Evolutionary conservation across 2,329 filamentous ascomycete genomes (phyloP), one percentile per base, ranked within the genome.

Genomic region (Cladosporium austrohemisphaericum): DNA sequence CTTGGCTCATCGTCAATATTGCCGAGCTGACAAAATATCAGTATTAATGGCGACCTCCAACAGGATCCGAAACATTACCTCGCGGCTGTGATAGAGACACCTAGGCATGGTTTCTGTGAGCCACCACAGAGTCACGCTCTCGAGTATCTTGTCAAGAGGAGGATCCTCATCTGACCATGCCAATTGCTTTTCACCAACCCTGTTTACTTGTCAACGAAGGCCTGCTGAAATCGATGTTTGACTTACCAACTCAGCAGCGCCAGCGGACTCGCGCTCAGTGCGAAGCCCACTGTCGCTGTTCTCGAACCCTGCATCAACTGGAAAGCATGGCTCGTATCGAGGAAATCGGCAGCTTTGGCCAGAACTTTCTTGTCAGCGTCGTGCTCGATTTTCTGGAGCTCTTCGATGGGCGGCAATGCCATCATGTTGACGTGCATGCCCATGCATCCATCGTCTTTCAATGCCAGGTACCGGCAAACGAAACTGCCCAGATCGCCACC

Each of bases 261-360:
- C 1, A 84, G 52, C 0, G 81, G 81, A 28, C 68, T 80, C 3
- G 75, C 67, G 2, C 72, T 67, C 1, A 84, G 62, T 0, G 71
- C 75, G 5, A 81, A 68, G 0, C 79, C 78, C 35, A 83, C 76
- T 0, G 80, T 84, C 0, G 72, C 68, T 0, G 80, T 76, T 6
- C 75, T 64, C 0, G 77, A 79, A 1, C 68, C 76, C 46, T 84
- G 80, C 58, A 76, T 69, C 0, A 68, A 41, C 0, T 71, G 70
- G 57, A 83, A 85, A 0, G 72, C 77, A 8, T 55, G 60, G 1
- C 76, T 79, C 1, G 59, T 65, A 1, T 60, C 51, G 2, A 55
- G 47, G 60, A 76, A 81, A 2, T 66, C 60, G 3, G 65, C 49
- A 1, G 61, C 65, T 6, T 70, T 64, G 18, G 65, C 41, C 1